Conservation (phyloP, 106 monocot genomes). For the Dactylorhiza incarnata region DNA sequence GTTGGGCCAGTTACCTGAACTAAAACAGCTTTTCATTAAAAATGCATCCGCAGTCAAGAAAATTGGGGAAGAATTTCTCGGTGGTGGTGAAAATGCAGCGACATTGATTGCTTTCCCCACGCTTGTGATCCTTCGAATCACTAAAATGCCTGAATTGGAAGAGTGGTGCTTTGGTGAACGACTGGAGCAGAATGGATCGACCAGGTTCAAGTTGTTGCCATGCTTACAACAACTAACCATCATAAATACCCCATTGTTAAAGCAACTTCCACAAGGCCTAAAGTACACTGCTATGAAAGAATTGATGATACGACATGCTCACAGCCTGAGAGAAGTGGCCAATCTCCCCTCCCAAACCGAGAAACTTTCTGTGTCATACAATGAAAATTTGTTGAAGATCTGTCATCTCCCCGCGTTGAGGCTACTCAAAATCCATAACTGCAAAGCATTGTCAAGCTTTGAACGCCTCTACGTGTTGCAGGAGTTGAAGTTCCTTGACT, state of each 20-base stretch:
- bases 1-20: constrained; percentile 3
- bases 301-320: background rate
- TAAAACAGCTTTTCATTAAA: background rate
- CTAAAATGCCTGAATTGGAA: constrained; percentile 21
- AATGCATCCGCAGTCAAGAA: background rate
- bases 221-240: constrained; percentile 3
- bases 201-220: background rate
- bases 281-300: constrained; percentile 8
- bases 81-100: background rate
- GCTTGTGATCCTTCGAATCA: constrained; percentile 1
- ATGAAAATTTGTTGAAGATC: background rate
- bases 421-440: background rate
- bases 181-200: background rate
- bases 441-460: background rate
- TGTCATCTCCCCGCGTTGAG: background rate
- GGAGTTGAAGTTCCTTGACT: background rate
- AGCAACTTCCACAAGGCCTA: constrained; percentile 13
- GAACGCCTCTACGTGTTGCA: background rate
- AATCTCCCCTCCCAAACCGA: background rate
- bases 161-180: constrained; percentile 16
- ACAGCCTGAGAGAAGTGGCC: background rate
- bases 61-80: constrained; percentile 3
- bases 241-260: constrained; percentile 8
- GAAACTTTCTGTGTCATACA: background rate
- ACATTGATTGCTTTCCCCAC: constrained; percentile 17